Percentiles rank a stretch among this genome's conserved stretches.
Conservation (phyloP, 768 basidiomycete genomes). For the Tricholoma saponaceum region DNA sequence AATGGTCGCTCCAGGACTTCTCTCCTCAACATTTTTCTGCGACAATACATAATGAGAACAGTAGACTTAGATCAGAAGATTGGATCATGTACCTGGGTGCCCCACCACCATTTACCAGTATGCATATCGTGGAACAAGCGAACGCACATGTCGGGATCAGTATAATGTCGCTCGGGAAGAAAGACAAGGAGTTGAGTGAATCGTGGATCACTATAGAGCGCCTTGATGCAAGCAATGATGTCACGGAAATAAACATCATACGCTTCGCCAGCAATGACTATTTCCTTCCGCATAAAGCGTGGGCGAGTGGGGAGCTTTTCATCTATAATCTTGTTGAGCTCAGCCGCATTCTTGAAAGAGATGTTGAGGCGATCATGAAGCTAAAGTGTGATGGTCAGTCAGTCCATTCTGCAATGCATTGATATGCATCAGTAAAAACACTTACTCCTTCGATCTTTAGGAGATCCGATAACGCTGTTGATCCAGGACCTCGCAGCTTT, state of each 20-base stretch:
- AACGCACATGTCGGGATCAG: slow-evolving; percentile 18
- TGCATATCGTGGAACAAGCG: slow-evolving; percentile 39
- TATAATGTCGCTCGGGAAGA: slow-evolving; percentile 33
- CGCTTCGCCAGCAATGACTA: slow-evolving; percentile 22
- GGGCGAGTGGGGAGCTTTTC: slow-evolving; percentile 19
- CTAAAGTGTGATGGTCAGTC: slow-evolving; percentile 9
- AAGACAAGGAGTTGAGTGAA: slow-evolving; percentile 26
- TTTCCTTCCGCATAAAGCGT: slow-evolving; percentile 18
- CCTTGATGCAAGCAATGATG: slow-evolving; percentile 31
- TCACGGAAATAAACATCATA: slow-evolving; percentile 16
- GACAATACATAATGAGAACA: neutral
- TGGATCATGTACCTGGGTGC: slow-evolving; percentile 33
- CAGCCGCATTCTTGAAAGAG: slow-evolving; percentile 17
- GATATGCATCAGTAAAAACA: slow-evolving; percentile 1
- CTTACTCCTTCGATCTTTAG: slow-evolving; percentile 32
- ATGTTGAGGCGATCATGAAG: slow-evolving; percentile 19
- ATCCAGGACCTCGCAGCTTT: slow-evolving; percentile 26
- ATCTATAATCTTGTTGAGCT: slow-evolving; percentile 23
- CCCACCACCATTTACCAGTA: slow-evolving; percentile 52
- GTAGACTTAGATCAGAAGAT: neutral
- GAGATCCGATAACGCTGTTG: slow-evolving; percentile 13
- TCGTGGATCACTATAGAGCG: slow-evolving; percentile 30
- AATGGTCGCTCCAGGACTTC: slow-evolving; percentile 24
- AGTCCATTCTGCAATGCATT: neutral
- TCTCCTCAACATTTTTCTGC: slow-evolving; percentile 15